These are phyloP conservation scores for Solanum hybrid DNA, from an alignment of 305 asterid species.

Conservation along the genomic window DNA sequence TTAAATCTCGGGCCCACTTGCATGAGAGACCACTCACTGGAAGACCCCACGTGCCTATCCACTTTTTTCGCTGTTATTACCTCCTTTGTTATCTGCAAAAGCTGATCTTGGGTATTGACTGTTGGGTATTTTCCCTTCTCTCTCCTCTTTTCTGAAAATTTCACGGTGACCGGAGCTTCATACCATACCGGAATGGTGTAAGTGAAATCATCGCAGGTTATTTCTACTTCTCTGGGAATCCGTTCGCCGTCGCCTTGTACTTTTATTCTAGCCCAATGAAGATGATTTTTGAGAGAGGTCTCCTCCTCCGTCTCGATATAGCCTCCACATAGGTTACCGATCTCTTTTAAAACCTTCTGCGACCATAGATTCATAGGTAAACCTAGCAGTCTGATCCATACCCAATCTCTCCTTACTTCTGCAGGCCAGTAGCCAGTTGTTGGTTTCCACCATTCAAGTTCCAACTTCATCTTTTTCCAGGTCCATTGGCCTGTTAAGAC, in stretches of 20 bases:
- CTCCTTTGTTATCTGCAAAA: background rate
- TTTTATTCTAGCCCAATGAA: background rate
- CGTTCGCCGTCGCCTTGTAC: background rate
- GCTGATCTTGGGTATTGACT: background rate
- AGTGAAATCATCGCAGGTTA: background rate
- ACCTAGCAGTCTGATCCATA: background rate
- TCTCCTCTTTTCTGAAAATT: background rate
- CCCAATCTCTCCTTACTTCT: background rate
- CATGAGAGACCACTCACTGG: background rate
- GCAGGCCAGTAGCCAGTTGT: background rate
- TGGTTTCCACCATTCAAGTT: background rate
- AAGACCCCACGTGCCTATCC: background rate
- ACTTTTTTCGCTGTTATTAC: background rate
- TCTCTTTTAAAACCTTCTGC: background rate
- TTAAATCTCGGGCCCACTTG: no score
- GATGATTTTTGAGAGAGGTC: background rate
- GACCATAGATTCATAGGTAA: background rate
- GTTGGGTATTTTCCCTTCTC: background rate
- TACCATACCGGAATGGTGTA: background rate
- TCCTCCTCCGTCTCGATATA: background rate
- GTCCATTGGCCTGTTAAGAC: background rate
- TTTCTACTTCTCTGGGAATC: background rate
- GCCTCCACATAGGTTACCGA: background rate
- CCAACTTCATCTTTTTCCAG: background rate
- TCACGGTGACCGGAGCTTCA: background rate